Base-by-base conservation (phyloP, 345 rosid genomes). In the Hibiscus trionum region DNA sequence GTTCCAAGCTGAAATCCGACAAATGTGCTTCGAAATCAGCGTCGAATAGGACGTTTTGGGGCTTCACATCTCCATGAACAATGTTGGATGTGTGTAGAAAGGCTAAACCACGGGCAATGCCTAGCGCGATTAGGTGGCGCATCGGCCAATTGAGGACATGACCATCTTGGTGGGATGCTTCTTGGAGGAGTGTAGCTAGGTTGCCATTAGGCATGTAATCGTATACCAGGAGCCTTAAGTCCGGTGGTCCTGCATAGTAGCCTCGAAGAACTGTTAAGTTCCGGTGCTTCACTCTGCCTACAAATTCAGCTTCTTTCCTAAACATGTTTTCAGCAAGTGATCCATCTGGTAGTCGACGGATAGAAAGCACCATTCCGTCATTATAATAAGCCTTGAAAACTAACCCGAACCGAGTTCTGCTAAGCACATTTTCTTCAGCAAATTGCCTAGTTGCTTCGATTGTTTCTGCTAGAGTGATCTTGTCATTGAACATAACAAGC, bases 131-230 rank as follows among this genome's bases (percentile, higher is more conserved):
- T 44, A 94, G 84, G 78, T 91, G 98, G 17, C 98, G 97, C 98
- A 94, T 94, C 67, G 97, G 97, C 98, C 98, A 94, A 77, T 94
- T 94, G 3, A 94, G 80, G 61, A 94, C 97, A 76, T 94, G 98
- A 3, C 98, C 98, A 61, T 94, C 98, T 77, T 91, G 97, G 78
- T 94, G 97, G 1, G 97, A 88, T 72, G 98, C 97, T 82, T 94
- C 98, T 75, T 91, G 98, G 21, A 94, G 95, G 52, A 94, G 84
- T 1, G 98, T 94, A 8, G 91, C 90, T 7, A 94, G 86, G 82
- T 94, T 94, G 37, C 97, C 98, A 5, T 94, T 94, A 0, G 98
- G 98, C 98, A 93, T 93, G 89, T 93, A 93, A 74, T 93, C 98
- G 59, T 83, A 91, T 7, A 86, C 96, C 59, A 93, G 82, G 24